These are phyloP conservation scores for Aspergillus ustus DNA, from an alignment of 2,329 filamentous ascomycete species.

Conservation along the genomic window DNA sequence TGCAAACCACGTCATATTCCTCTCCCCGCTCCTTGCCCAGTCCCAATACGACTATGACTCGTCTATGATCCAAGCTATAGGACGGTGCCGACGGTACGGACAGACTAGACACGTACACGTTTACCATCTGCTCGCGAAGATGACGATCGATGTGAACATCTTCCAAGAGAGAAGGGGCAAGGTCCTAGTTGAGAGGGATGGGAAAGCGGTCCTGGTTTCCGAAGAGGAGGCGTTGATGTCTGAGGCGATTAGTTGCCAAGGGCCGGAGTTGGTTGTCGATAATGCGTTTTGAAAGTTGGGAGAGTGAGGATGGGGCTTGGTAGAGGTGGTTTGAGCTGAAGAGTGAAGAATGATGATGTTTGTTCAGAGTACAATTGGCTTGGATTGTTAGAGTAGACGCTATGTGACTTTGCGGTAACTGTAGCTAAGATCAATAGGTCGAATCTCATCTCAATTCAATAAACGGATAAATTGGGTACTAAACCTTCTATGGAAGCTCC, in stretches of 20 bases:
- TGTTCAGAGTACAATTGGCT: too few species aligned
- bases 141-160: conserved; percentile 53
- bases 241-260: conserved; percentile 32
- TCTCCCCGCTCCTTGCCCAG: conserved; percentile 58
- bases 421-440: neutral
- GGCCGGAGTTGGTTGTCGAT: conserved; percentile 32
- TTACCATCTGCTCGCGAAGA: conserved; percentile 54
- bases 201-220: conserved; percentile 24
- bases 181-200: conserved; percentile 34
- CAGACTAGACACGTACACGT: conserved; percentile 63
- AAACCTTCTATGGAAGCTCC: conserved; percentile 28
- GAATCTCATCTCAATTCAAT: neutral
- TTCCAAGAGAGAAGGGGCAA: conserved; percentile 41
- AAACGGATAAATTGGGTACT: conserved; percentile 22
- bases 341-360: neutral
- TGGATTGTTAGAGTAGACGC: neutral
- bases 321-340: neutral
- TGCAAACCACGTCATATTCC: conserved; percentile 69
- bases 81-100: conserved; percentile 62
- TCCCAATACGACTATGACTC: conserved; percentile 60
- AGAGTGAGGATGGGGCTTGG: neutral
- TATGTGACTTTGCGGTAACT: neutral
- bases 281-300: conserved; percentile 27
- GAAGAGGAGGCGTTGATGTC: conserved; percentile 25
- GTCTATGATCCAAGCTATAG: conserved; percentile 67